Base-by-base conservation (phyloP, 192 early-diverging fungal species). In the Entomortierella parvispora region DNA sequence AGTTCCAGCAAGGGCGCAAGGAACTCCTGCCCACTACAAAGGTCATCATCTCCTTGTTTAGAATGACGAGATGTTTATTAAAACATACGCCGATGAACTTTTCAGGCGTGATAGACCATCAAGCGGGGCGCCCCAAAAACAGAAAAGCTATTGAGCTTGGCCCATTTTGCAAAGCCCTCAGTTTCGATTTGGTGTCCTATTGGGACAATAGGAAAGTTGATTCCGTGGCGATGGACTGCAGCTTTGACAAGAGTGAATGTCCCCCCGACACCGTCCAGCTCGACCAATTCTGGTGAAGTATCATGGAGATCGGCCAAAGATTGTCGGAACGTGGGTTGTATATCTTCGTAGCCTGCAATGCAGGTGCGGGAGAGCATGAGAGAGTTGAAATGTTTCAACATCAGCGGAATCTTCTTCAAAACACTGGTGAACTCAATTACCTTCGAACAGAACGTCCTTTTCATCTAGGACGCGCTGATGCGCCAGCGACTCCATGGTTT, bases 101-200 rank as follows among this genome's bases (percentile, higher is more conserved):
- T 25, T 49, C 43, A 83, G 45, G 82, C 82, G 72, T 92, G 91
- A 25, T 86, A 85, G 8, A 92, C 82, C 33, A 88, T 62, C 44
- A 90, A 88, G 34, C 80, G 84, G 0, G 91, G 91, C 46, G 89
- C 78, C 0, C 91, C 91, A 68, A 69, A 89, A 3, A 91, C 86
- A 22, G 81, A 82, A 58, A 83, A 91, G 0, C 90, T 90, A 40
- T 87, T 52, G 0, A 75, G 84, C 62, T 88, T 90, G 52, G 90
- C 90, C 66, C 91, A 87, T 65, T 89, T 92, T 15, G 88, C 91
- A 65, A 92, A 80, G 0, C 90, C 91, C 79, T 92, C 91, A 34
- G 89, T 91, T 64, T 92, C 91, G 6, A 92, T 86, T 56, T 87
- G 83, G 58, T 91, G 91, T 31, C 87, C 83, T 20, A 87, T 86